Base-by-base conservation (phyloP, 169 alveolate species). In the Theileria parva region DNA sequence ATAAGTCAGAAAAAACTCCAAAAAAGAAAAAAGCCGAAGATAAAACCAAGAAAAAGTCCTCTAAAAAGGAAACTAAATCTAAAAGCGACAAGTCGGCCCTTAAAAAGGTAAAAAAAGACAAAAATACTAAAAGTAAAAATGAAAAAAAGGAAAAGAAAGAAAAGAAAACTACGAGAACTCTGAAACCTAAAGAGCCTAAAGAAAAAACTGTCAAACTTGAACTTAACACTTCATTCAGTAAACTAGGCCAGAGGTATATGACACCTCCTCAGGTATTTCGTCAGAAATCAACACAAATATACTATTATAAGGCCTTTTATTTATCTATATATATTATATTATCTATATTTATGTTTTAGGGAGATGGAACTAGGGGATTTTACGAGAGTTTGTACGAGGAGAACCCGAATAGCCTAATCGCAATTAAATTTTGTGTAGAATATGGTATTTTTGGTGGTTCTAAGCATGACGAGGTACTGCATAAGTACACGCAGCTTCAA, bases 351-450 rank as follows among this genome's bases (percentile, higher is more conserved):
- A 44, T 13, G 15, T 12, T 37, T 23, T 84, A 91, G 93, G 97
- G 97, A 19, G 97, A 95, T 69, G 97, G 96, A 2, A 95, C 97
- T 3, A 79, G 97, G 32, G 97, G 96, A 21, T 95, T 95, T 81
- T 95, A 95, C 78, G 97, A 95, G 79, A 92, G 96, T 63, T 85
- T 95, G 25, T 89, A 80, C 55, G 95, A 94, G 28, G 97, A 94
- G 68, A 93, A 94, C 86, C 97, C 96, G 25, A 88, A 93, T 85
- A 93, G 96, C 75, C 80, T 94, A 50, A 91, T 95, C 39, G 97
- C 97, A 12, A 81, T 95, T 37, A 92, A 87, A 79, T 95, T 85
- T 50, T 87, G 92, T 61, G 89, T 90, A 63, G 94, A 90, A 61
- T 69, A 90, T 69, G 94, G 94, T 32, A 80, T 90, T 57, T 86